Evolutionary conservation across 1,139 yeast genomes (phyloP), one percentile per base, ranked within the genome.

Genomic region (Candida dubliniensis): DNA sequence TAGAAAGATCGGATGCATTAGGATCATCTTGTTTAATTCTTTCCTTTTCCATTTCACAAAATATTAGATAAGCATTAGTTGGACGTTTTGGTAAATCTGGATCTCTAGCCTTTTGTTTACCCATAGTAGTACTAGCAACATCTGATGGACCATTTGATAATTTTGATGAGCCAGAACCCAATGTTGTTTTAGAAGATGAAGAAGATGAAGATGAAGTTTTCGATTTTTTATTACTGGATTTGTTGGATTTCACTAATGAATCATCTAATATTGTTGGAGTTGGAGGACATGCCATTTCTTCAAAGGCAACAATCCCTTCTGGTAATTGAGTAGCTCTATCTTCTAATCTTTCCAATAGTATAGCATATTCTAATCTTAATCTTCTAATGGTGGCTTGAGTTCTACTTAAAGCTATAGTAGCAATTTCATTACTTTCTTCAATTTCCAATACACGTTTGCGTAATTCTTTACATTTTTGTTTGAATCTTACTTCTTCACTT

Each of bases 21-120:
- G 68, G 73, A 44, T 61, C 66, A 48, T 82, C 81, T 43, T 74
- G 75, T 52, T 79, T 81, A 39, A 88, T 77, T 43, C 79, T 73
- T 43, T 87, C 96, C 63, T 88, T 87, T 58, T 88, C 95, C 67
- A 80, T 69, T 49, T 90, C 97, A 66, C 97, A 90, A 60, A 87
- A 90, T 43, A 88, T 79, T 50, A 89, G 71, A 58, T 90, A 89
- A 8, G 96, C 96, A 63, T 90, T 90, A 5, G 95, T 86, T 12
- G 96, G 96, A 55, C 95, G 76, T 56, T 87, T 87, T 12, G 97
- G 96, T 57, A 85, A 76, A 53, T 82, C 84, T 3, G 96, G 96
- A 61, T 87, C 96, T 56, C 90, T 77, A 25, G 69, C 59, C 48
- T 70, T 69, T 43, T 54, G 65, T 58, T 44, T 54, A 49, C 33